Conservation (phyloP, 2,329 filamentous ascomycete species). For the Colletotrichum horii region DNA sequence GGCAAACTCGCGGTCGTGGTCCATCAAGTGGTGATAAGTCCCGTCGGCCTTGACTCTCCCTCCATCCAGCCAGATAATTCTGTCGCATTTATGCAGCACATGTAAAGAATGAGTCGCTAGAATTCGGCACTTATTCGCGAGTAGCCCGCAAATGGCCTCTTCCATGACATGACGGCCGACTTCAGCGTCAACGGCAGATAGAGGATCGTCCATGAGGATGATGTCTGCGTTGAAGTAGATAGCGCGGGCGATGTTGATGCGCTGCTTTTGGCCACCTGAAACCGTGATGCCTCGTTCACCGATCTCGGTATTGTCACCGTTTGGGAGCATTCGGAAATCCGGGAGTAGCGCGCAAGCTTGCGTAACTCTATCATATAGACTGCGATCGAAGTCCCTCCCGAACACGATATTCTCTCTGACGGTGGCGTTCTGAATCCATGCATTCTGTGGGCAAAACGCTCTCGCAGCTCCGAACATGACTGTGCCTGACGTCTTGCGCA, state of each 20-base stretch:
- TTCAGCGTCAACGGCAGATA: constrained; percentile 72
- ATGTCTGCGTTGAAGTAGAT: constrained; percentile 73
- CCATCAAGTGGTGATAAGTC: constrained; percentile 88
- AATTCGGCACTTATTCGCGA: constrained; percentile 87
- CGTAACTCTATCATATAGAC: constrained; percentile 82
- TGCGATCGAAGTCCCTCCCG: constrained; percentile 74
- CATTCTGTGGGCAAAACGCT: constrained; percentile 93
- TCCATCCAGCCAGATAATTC: constrained; percentile 90
- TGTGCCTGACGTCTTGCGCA: constrained; percentile 80
- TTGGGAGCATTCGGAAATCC: constrained; percentile 89
- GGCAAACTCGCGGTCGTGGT: constrained; percentile 74
- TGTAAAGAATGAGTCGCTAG: constrained; percentile 93
- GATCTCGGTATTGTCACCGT: constrained; percentile 87
- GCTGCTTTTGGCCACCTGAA: constrained; percentile 93
- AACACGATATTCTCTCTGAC: constrained; percentile 90
- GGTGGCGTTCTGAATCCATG: constrained; percentile 94
- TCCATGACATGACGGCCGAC: constrained; percentile 84
- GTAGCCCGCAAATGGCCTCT: constrained; percentile 85
- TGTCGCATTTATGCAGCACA: constrained; percentile 86
- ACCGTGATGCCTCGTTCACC: constrained; percentile 94
- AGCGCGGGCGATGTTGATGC: constrained; percentile 87
- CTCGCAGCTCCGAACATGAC: constrained; percentile 78
- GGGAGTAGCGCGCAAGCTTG: constrained; percentile 82
- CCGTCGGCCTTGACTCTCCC: constrained; percentile 83
- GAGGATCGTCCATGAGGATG: constrained; percentile 71